Conservation (phyloP, 1,284 basidiomycete species). For the Sanghuangporus sanghuang region DNA sequence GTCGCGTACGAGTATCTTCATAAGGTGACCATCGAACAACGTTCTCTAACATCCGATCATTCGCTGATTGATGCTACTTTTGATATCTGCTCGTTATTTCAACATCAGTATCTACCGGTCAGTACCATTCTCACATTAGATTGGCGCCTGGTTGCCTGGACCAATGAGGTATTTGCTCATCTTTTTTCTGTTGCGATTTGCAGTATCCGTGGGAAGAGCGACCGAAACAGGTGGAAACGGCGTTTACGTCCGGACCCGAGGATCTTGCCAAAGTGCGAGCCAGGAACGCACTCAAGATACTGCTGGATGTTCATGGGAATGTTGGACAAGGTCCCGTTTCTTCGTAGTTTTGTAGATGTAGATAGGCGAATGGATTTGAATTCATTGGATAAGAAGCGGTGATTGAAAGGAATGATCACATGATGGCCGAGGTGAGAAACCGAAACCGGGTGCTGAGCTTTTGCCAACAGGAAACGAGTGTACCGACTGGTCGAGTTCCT, state of each 20-base stretch:
- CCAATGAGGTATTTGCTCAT: conserved; percentile 12
- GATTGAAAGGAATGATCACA: background rate
- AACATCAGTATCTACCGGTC: conserved; percentile 59
- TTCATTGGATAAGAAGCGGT: background rate
- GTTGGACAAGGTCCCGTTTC: conserved; percentile 55
- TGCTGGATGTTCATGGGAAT: conserved; percentile 81
- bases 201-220: conserved; percentile 77
- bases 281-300: conserved; percentile 87
- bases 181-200: conserved; percentile 21
- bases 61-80: conserved; percentile 13
- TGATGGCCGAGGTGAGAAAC: background rate
- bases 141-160: conserved; percentile 20
- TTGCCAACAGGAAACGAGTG: background rate
- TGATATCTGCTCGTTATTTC: background rate
- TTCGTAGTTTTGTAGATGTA: conserved; percentile 29
- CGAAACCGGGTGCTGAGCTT: background rate
- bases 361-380: conserved; percentile 4
- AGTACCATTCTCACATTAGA: conserved; percentile 32
- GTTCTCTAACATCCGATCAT: background rate
- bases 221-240: conserved; percentile 59
- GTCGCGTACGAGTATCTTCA: conserved; percentile 83
- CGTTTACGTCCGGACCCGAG: conserved; percentile 66
- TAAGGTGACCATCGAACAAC: conserved; percentile 40
- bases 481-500: background rate
- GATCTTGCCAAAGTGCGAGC: conserved; percentile 87